Evolutionary conservation across 495 filamentous ascomycete genomes (phyloP), one percentile per base, ranked within the genome.

Genomic region (Aspergillus conjunctus): DNA sequence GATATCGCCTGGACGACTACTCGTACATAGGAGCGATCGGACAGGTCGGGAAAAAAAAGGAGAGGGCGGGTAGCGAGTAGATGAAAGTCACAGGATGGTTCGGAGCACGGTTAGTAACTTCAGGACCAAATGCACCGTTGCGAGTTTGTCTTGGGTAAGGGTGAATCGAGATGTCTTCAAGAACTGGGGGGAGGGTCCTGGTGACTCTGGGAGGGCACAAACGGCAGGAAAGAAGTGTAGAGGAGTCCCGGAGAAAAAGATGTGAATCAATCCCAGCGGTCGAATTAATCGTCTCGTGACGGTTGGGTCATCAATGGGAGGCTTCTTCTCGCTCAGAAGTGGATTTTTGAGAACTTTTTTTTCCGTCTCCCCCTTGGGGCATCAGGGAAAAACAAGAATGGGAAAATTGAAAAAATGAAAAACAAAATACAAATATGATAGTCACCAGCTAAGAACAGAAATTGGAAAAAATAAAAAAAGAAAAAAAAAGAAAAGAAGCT

Each of bases 1-100:
- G 50, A 68, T 58, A 10, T 7, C 58, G 45, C 31, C 56, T 60
- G 55, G 26, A 57, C 62, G 66, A 59, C 61, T 71, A 73, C 67
- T 69, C 64, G 60, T 68, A 69, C 74, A 77, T 73, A 68, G 60
- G 68, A 71, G 72, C 72, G 70, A 68, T 60, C 65, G 65, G 49
- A 65, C 56, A 54, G 56, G 62, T 54, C 56, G 59, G 52, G 22
- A 41, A 54, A 26, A 50, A 54, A 33, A 51, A 59, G 22, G 34
- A 64, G 57, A 59, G 22, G 34, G 62, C 56, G 45, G 59, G 37
- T 43, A 39, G 30, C 11, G 26, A 51, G 26, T 20, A 22, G 4
- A 43, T 11, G 18, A 9, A 9, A 55, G 33, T 41, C 31, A 39
- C 14, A 55, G 41, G 20, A 21, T 53, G 21, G 50, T 33, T 33